phyloP scores from a whole-genome alignment of 2,329 filamentous ascomycete species.

The Didymella arachidicola region DNA sequence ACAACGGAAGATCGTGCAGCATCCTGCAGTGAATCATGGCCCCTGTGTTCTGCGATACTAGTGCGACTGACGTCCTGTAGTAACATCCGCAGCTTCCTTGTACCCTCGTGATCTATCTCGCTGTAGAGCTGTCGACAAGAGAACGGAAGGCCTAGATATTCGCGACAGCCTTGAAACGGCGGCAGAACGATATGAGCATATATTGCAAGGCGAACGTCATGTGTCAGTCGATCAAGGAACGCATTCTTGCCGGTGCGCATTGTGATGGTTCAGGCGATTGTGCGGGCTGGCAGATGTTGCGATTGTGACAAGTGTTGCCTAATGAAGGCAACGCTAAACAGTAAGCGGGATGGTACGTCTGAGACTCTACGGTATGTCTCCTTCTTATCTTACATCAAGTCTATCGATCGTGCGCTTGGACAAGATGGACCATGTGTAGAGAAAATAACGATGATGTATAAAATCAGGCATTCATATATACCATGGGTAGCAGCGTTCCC shows the following conservation, averaged over 20 bases:
- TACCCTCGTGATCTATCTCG: not conserved
- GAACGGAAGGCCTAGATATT: not conserved
- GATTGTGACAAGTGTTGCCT: not conserved
- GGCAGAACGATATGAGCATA: not conserved
- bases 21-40: not conserved
- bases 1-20: too few species aligned
- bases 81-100: not conserved
- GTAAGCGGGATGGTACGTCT: not conserved
- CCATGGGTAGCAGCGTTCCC: not conserved
- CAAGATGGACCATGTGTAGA: not conserved
- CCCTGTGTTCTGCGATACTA: not conserved
- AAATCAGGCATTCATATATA: too few species aligned
- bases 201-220: not conserved
- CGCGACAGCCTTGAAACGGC: not conserved
- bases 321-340: not conserved
- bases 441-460: not conserved
- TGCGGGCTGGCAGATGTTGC: not conserved
- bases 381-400: not conserved
- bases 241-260: not conserved
- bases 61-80: not conserved
- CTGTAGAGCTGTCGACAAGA: conserved; percentile 3
- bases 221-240: not conserved
- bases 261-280: not conserved
- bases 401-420: not conserved
- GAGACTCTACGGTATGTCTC: not conserved